Conservation (phyloP, 2,329 filamentous ascomycete genomes). For the Ascochyta pisi region DNA sequence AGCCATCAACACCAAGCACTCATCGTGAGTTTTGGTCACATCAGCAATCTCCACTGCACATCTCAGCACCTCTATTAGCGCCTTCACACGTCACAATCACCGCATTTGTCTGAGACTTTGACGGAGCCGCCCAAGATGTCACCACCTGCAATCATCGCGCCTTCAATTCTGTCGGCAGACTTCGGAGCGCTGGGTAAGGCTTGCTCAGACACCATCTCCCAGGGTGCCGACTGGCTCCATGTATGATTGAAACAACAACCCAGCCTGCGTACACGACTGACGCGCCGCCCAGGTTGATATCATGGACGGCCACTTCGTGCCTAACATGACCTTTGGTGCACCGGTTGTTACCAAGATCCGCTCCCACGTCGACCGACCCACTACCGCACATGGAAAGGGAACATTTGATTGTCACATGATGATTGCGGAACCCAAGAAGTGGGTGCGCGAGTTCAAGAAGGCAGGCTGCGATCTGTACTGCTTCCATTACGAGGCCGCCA, state of each 20-base stretch:
- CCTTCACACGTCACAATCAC: slow-evolving; percentile 18
- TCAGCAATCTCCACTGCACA: slow-evolving; percentile 28
- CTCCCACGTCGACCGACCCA: slow-evolving; percentile 78
- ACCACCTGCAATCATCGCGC: slow-evolving; percentile 91
- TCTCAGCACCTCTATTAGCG: slow-evolving; percentile 28
- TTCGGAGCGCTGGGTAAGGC: slow-evolving; percentile 87
- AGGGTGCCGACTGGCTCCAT: slow-evolving; percentile 70
- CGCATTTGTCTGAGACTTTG: slow-evolving; percentile 4
- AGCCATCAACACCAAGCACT: slow-evolving; percentile 42
- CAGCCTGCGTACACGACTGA: slow-evolving; percentile 50
- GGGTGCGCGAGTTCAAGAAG: slow-evolving; percentile 93
- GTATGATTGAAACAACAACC: slow-evolving; percentile 27
- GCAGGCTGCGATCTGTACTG: slow-evolving; percentile 99
- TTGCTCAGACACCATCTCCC: slow-evolving; percentile 83
- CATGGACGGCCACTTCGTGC: slow-evolving; percentile 98
- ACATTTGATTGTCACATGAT: slow-evolving; percentile 99
- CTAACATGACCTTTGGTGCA: slow-evolving; percentile 96
- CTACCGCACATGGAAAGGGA: slow-evolving; percentile 74
- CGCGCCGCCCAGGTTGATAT: slow-evolving; percentile 96
- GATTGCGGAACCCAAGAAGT: slow-evolving; percentile 99
- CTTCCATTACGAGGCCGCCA: slow-evolving; percentile 98
- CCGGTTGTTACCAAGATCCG: slow-evolving; percentile 96
- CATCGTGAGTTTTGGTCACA: slow-evolving; percentile 38
- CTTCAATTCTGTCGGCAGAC: slow-evolving; percentile 97
- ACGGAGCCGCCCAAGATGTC: slow-evolving; percentile 66